Evolutionary conservation across 2,329 filamentous ascomycete genomes (phyloP).

Genomic region (Biscogniauxia mediterranea): DNA sequence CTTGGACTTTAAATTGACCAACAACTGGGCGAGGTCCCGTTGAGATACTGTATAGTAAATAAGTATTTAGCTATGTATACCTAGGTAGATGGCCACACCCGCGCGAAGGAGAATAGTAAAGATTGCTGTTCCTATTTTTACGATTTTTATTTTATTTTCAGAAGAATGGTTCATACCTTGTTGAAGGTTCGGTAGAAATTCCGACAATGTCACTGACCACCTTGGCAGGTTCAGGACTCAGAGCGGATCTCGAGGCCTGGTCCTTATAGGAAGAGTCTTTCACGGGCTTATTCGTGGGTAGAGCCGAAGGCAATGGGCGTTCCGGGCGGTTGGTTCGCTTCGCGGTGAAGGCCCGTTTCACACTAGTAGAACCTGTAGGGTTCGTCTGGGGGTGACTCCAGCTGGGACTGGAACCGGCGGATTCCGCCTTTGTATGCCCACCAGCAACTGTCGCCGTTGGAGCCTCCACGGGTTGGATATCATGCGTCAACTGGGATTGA

Average conservation of each 20-base stretch:
- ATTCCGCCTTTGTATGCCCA: neutral
- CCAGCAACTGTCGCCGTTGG: neutral
- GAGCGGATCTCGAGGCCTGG: neutral
- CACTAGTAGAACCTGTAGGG: neutral
- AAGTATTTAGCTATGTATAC: neutral
- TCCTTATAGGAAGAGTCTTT: neutral
- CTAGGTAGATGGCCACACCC: no score
- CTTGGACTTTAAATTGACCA: neutral
- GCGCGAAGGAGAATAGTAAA: no score
- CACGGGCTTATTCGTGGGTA: neutral
- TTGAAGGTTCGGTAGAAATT: neutral
- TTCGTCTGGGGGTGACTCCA: neutral
- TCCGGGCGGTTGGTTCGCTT: constrained; percentile 6
- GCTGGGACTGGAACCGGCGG: neutral
- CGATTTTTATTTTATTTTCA: neutral
- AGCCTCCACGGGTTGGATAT: neutral
- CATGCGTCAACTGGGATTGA: neutral
- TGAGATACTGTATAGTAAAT: no score
- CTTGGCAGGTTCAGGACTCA: neutral
- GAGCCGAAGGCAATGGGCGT: neutral
- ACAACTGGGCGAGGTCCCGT: neutral
- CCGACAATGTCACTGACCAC: constrained; percentile 2
- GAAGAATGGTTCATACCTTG: neutral
- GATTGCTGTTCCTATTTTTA: neutral
- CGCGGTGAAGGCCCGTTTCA: constrained; percentile 4